Base-by-base conservation (phyloP, 2,329 filamentous ascomycete species). In the Alternaria sp. region DNA sequence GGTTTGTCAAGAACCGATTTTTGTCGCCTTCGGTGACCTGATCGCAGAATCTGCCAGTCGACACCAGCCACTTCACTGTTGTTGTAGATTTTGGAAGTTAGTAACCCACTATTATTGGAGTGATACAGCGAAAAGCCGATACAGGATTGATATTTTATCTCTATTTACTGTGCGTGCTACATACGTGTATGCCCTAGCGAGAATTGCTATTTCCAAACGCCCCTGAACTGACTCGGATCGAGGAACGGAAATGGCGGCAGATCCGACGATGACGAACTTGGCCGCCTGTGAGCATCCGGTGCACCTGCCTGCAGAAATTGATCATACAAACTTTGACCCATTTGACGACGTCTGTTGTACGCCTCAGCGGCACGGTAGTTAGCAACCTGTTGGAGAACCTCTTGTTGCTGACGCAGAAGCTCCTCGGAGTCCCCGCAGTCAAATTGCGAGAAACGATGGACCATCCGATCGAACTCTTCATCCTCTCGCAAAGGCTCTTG, bases 401-500 rank as follows among this genome's bases (percentile, higher is more conserved):
- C n/a, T 40, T 40, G 2, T 40, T 17, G 36, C 36, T 40, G 36
- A 3, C n/a, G 36, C 36, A 40, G 3, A 5, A 40, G 36, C 36
- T 40, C 36, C 3, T 10, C 4, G 15, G 36, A 3, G 36, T 40
- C 36, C 7, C 4, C 15, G 7, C 4, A n/a, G 0, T 40, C 32
- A 40, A 40, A 3, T 40, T 40, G 8, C 2, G 36, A 40, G 36
- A 40, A 1, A 40, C n/a, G 36, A 17, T 40, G n/a, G 1, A 40
- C 1, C 0, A 3, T 40, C 1, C 0, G 36, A 17, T 40, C 2
- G 36, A 40, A 2, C 15, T 40, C 36, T 40, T 40, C 36, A 0
- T 40, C 36, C n/a, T 0, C 1, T 40, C 36, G 36, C 36, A 0
- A 3, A 3, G 36, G 15, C 36, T 40, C 0, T 3, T 17, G n/a